phyloP scores from a whole-genome alignment of 129 eudicot species.

The Centella asiatica region DNA sequence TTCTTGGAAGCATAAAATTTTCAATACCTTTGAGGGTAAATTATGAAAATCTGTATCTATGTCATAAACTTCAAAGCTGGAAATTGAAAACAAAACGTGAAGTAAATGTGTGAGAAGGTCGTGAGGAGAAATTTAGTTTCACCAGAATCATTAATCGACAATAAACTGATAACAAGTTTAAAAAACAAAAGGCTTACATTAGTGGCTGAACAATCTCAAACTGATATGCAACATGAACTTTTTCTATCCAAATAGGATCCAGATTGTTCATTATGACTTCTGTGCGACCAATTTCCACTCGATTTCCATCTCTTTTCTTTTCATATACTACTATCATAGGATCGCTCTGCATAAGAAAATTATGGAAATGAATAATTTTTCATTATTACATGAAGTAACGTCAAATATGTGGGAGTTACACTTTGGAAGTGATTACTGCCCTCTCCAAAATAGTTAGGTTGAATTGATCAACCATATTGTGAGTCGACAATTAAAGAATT shows the following conservation, averaged over 20 bases:
- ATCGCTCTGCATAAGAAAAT: slow-evolving; percentile 59
- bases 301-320: slow-evolving; percentile 56
- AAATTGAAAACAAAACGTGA: too few relatives aligned
- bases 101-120: slow-evolving; percentile 7
- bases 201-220: slow-evolving; percentile 86
- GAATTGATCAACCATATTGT: too few relatives aligned
- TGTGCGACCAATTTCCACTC: slow-evolving; percentile 87
- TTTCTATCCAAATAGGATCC: slow-evolving; percentile 79
- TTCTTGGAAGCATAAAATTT: slow-evolving; percentile 5
- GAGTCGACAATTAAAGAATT: too few relatives aligned
- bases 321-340: slow-evolving; percentile 77
- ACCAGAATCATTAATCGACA: slow-evolving; percentile 6
- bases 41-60: slow-evolving; percentile 79
- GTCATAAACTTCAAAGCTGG: slow-evolving; percentile 91
- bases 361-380: too few relatives aligned
- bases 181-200: slow-evolving; percentile 55
- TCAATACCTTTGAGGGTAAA: slow-evolving; percentile 65
- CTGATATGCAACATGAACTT: slow-evolving; percentile 62
- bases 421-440: too few relatives aligned
- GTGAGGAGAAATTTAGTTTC: slow-evolving; percentile 3
- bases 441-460: too few relatives aligned
- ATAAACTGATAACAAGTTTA: not conserved
- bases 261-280: slow-evolving; percentile 90
- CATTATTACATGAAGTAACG: too few relatives aligned
- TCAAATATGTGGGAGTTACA: too few relatives aligned